phyloP scores from a whole-genome alignment of 2,329 filamentous ascomycete genomes.

The Neonectria punicea region DNA sequence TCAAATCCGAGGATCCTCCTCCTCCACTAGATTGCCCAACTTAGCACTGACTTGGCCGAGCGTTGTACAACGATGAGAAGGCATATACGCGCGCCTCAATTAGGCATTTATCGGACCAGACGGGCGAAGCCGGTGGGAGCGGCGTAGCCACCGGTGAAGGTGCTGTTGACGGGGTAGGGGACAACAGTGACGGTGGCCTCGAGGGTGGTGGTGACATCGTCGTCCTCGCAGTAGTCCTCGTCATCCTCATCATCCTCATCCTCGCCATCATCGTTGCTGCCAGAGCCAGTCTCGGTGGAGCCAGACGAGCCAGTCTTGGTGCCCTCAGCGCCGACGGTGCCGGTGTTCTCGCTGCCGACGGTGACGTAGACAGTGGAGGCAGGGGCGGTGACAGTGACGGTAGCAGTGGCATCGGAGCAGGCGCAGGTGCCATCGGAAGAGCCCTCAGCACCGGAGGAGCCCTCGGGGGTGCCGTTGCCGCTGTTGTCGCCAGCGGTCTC shows the following conservation, averaged over 20 bases:
- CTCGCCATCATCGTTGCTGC: conserved; percentile 8
- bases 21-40: conserved; percentile 38
- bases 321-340: conserved; percentile 44
- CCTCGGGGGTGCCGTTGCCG: conserved; percentile 4
- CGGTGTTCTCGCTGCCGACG: conserved; percentile 36
- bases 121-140: conserved; percentile 50
- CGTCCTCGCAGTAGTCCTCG: conserved; percentile 35
- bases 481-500: conserved; percentile 35
- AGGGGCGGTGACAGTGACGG: conserved; percentile 46
- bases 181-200: conserved; percentile 50
- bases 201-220: conserved; percentile 41
- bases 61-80: conserved; percentile 39
- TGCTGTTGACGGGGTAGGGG: conserved; percentile 54
- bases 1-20: conserved; percentile 24
- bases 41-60: conserved; percentile 23
- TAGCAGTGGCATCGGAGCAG: conserved; percentile 38
- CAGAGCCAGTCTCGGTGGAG: conserved; percentile 31
- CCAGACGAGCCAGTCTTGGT: conserved; percentile 37
- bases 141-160: conserved; percentile 48
- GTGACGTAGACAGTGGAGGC: conserved; percentile 52
- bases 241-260: conserved; percentile 25
- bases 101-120: conserved; percentile 46
- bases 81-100: conserved; percentile 29
- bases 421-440: conserved; percentile 27
- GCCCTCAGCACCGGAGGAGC: conserved; percentile 31